Conservation (phyloP, 768 basidiomycete species). For the Boletellus sp. region DNA sequence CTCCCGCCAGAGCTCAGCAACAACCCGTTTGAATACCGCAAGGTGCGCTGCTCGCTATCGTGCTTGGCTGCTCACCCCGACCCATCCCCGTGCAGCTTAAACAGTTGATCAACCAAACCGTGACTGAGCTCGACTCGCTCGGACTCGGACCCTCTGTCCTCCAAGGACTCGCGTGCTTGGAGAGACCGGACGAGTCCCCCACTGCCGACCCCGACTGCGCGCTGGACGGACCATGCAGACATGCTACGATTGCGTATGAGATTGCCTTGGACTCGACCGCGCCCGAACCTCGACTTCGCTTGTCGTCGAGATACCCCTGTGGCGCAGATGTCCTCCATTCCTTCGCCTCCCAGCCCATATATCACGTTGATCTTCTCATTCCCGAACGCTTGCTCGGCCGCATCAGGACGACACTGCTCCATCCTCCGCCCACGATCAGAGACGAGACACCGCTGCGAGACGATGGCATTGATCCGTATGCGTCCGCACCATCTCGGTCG, state of each 20-base stretch:
- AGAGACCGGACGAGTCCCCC: conserved; percentile 1
- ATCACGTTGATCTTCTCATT: conserved; percentile 11
- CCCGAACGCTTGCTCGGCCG: conserved; percentile 6
- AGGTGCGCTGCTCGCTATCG: conserved; percentile 46
- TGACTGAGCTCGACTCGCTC: conserved; percentile 67
- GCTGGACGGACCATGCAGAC: conserved; percentile 1
- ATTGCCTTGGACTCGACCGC: conserved; percentile 43
- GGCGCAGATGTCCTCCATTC: not conserved
- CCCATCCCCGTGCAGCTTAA: conserved; percentile 82
- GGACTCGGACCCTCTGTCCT: conserved; percentile 55
- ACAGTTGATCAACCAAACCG: conserved; percentile 82
- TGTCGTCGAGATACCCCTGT: conserved; percentile 37
- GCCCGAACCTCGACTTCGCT: conserved; percentile 55
- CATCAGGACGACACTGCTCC: conserved; percentile 8
- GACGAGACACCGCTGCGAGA: not conserved
- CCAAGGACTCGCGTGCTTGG: conserved; percentile 19
- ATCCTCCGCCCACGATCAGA: not conserved
- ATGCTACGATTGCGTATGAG: conserved; percentile 50
- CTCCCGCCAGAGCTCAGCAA: conserved; percentile 76
- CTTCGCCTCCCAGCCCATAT: conserved; percentile 2
- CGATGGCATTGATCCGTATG: conserved; percentile 8
- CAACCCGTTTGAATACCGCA: conserved; percentile 81
- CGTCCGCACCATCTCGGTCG: not conserved
- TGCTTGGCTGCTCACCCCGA: too few species aligned
- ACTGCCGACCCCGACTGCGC: not conserved